phyloP scores from a whole-genome alignment of 805 yeast genomes.

The Pichia manshurica region DNA sequence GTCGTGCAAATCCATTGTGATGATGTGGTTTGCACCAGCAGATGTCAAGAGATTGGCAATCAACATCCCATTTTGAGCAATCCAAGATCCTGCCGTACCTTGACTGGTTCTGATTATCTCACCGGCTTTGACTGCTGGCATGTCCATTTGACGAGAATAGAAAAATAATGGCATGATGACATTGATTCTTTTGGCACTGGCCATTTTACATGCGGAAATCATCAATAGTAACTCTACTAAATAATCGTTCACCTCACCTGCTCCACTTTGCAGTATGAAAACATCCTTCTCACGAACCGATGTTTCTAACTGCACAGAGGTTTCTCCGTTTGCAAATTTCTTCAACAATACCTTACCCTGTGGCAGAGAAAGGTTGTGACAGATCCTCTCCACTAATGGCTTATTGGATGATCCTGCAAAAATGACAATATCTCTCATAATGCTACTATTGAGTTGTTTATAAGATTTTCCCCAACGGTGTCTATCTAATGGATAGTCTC shows the following conservation, averaged over 20 bases:
- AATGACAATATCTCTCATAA: conserved; percentile 74
- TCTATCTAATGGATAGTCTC: no score
- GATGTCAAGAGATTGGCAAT: conserved; percentile 81
- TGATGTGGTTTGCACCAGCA: conserved; percentile 94
- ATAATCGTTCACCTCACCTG: conserved; percentile 83
- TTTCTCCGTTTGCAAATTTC: conserved; percentile 87
- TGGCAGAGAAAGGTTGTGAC: conserved; percentile 69
- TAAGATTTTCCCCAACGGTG: no score
- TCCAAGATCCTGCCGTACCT: conserved; percentile 72
- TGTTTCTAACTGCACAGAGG: conserved; percentile 76
- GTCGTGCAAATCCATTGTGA: conserved; percentile 97
- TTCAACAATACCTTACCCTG: conserved; percentile 60
- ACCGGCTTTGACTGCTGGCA: conserved; percentile 75
- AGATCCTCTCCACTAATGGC: conserved; percentile 63
- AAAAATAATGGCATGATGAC: conserved; percentile 93
- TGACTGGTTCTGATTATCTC: conserved; percentile 24
- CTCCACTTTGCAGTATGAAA: conserved; percentile 80
- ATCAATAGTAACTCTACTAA: conserved; percentile 77
- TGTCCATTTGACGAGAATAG: conserved; percentile 92
- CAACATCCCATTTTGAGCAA: conserved; percentile 90
- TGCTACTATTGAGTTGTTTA: conserved; percentile 25
- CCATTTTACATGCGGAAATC: conserved; percentile 89
- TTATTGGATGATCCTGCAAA: conserved; percentile 92
- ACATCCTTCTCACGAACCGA: conserved; percentile 96
- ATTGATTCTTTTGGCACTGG: conserved; percentile 82